Evolutionary conservation across 2,329 filamentous ascomycete genomes (phyloP), one percentile per base, ranked within the genome.

Genomic region (Aspergillus eucalypticola): DNA sequence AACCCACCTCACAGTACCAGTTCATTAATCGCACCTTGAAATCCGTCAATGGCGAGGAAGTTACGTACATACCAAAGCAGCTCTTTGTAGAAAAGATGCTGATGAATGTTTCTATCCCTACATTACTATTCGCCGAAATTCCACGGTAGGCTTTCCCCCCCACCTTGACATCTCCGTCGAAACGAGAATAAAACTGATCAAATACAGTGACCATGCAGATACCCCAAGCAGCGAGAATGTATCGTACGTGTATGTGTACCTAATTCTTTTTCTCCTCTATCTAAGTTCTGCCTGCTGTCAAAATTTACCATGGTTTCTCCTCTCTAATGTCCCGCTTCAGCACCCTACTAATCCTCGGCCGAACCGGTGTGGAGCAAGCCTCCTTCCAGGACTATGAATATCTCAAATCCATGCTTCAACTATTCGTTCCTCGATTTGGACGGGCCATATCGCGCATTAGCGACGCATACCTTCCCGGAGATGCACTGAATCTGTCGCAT

Each of bases 341-440:
- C 10, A 35, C 44, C 6, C 13, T 59, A 21, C 15, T 54, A 5
- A 51, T 51, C 1, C 35, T 58, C 6, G 59, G 59, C n/a, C 42
- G 55, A 11, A 58, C 32, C 25, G 56, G 46, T n/a, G 11, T 61
- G 8, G 38, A 19, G 5, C 42, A 35, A n/a, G 49, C 42, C 25
- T 21, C 56, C 52, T 8, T 38, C 11, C 35, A 42, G 3, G 59
- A 61, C 21, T 29, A 51, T 15, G n/a, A 50, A 5, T 61, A 61
- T 35, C 48, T 61, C 4, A 17, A 51, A 4, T 5, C 17, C 5
- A 61, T 61, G 59, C 39, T 58, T 13, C 56, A 54, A 5, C 8
- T 21, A 10, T 48, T 59, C 11, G 56, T 39, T 25, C 56, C 50
- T 8, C 39, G 27, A 27, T 54, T 59, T 10, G 35, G 35, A 8